Conservation (phyloP, 1,139 yeast species). For the Tardiomyces depauwii region DNA sequence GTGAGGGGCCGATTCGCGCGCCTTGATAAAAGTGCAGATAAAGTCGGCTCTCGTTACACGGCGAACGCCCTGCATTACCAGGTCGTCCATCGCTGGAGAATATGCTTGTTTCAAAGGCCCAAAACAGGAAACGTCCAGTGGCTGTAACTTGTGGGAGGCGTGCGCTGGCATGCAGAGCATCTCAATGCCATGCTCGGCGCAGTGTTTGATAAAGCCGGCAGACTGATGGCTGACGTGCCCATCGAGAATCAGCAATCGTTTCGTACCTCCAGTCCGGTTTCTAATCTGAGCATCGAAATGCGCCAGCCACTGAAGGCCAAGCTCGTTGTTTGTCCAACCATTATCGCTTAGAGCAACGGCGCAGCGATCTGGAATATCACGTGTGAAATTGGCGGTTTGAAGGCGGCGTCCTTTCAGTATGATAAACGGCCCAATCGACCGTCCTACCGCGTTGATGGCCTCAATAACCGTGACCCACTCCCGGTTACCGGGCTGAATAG, state of each 20-base stretch:
- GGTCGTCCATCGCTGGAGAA: background rate
- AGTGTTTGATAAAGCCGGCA: background rate
- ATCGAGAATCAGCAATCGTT: background rate
- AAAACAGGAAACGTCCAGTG: background rate
- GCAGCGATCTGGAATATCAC: background rate
- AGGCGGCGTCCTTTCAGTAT: background rate
- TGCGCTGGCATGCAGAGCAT: background rate
- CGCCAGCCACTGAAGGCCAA: background rate
- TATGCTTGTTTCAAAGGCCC: background rate
- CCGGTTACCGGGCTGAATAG: background rate
- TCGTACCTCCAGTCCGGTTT: background rate
- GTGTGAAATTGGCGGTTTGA: background rate
- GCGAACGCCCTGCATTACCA: background rate
- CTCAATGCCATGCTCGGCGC: background rate
- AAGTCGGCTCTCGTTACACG: background rate
- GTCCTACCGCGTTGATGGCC: background rate
- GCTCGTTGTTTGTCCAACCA: background rate
- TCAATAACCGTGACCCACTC: background rate
- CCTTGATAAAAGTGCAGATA: background rate
- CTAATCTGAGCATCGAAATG: background rate
- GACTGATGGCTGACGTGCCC: background rate
- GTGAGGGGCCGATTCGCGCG: background rate
- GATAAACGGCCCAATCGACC: background rate
- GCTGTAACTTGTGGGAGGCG: background rate
- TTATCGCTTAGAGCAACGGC: background rate